Base-by-base conservation (phyloP, 2,329 filamentous ascomycete species). In the Phialemoniopsis sp. region DNA sequence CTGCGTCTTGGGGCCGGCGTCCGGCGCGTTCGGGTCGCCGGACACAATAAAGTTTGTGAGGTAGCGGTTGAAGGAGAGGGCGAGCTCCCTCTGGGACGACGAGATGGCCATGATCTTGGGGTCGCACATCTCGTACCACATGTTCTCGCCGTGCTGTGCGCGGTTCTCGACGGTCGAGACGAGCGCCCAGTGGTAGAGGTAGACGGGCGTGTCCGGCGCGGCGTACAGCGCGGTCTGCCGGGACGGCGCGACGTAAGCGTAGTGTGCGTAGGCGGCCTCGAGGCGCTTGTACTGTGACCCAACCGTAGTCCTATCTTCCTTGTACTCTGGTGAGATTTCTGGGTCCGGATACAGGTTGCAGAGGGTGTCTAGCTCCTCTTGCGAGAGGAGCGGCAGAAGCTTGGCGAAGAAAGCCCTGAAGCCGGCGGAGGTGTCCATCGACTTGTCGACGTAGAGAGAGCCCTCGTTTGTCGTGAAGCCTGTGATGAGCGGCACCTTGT, bases 141-240 rank as follows among this genome's bases (percentile, higher is more conserved):
- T 64, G 28, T 73, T 72, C 39, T 73, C 69, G 1, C 50, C 71
- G 41, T 75, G 72, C 13, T 63, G 64, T 1, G 72, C 70, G 1
- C 72, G 67, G 8, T 62, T 61, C 12, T 66, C 46, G 1, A 70
- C 49, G 0, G 60, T 66, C 6, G 61, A 61, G 4, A 68, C 62
- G 1, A 73, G 51, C 0, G 74, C 74, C 75, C 75, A 76, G 50
- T 73, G 70, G 44, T 77, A 77, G 4, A 76, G 50, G 34, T 68
- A 77, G 0, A 75, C 64, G 0, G 70, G 63, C 1, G 54, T 51
- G 1, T 55, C 46, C 13, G 59, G 50, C 62, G 10, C 67, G 54
- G 17, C 71, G 26, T 61, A 63, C 26, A 63, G 50, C 0, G 67
- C 72, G 0, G 71, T 76, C 47, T 77, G 72, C 0, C 70, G 62